A percentile compares a stretch with the other conserved stretches of the same genome.
Conservation (phyloP, 2,329 filamentous ascomycete species). For the Lizonia empirigonia region DNA sequence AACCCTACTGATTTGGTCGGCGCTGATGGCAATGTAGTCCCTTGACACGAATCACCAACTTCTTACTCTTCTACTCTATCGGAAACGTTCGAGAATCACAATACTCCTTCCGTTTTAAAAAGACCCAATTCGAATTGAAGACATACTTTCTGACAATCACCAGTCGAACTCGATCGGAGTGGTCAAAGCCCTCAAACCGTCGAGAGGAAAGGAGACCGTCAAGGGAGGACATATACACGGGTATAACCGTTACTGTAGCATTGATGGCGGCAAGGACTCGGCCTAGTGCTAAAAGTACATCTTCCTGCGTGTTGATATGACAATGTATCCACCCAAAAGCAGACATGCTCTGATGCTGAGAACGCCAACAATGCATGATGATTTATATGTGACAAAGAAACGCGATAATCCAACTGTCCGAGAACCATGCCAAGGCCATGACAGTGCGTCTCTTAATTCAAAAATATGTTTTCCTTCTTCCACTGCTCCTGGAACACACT, state of each 20-base stretch:
- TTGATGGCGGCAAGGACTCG: not conserved
- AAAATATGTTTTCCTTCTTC: conserved; percentile 34
- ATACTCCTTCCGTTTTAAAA: no score
- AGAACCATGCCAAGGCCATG: not conserved
- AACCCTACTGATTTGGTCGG: no score
- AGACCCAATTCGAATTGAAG: no score
- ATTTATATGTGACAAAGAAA: conserved; percentile 10
- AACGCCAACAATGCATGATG: conserved; percentile 12
- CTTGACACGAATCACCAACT: no score
- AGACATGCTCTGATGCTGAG: not conserved
- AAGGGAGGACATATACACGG: not conserved
- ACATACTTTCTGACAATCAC: no score
- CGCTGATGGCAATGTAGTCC: no score
- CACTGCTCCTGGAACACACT: conserved; percentile 40
- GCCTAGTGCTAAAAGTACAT: not conserved
- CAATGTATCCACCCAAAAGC: not conserved
- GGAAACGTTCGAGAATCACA: no score
- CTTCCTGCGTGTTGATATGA: not conserved
- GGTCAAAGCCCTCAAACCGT: no score
- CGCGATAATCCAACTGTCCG: not conserved
- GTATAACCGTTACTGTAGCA: not conserved
- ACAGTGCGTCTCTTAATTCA: conserved; percentile 2
- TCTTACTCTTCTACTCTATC: no score
- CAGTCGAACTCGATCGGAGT: no score
- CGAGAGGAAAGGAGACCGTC: no score